A percentile compares a stretch with the other conserved stretches of the same genome.
These are phyloP conservation scores for Yamadazyma siamensis DNA, from an alignment of 1,139 yeast species.

Conservation along the genomic window DNA sequence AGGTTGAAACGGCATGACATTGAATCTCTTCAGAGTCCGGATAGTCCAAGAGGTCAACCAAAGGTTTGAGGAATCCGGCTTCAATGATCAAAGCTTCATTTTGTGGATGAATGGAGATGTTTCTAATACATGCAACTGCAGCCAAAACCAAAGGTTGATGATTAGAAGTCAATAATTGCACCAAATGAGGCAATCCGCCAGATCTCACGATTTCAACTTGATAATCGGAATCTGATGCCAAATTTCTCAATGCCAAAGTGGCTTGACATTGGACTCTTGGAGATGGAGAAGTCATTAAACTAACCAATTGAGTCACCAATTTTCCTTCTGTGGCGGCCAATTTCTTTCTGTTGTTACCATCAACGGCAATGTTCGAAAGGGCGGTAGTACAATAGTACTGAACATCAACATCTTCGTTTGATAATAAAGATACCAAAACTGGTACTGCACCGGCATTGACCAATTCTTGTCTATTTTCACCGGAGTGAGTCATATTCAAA, in stretches of 20 bases:
- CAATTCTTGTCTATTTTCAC: slow-evolving; percentile 92
- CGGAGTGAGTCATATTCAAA: slow-evolving; percentile 96
- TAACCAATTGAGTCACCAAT: slow-evolving; percentile 81
- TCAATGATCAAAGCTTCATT: slow-evolving; percentile 94
- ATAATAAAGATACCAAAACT: slow-evolving; percentile 82
- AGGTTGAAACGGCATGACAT: slow-evolving; percentile 95
- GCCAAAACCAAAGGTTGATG: slow-evolving; percentile 93
- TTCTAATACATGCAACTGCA: slow-evolving; percentile 96
- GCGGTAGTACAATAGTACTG: slow-evolving; percentile 99
- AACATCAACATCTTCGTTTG: slow-evolving; percentile 91
- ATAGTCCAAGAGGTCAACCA: slow-evolving; percentile 80
- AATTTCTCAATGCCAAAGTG: slow-evolving; percentile 88
- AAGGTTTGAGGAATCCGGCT: slow-evolving; percentile 90
- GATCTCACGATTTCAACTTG: slow-evolving; percentile 95
- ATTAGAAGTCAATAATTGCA: slow-evolving; percentile 78
- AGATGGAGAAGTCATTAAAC: slow-evolving; percentile 85
- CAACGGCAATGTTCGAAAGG: slow-evolving; percentile 93
- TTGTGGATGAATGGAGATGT: slow-evolving; percentile 92
- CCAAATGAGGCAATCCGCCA: slow-evolving; percentile 91
- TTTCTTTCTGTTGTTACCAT: slow-evolving; percentile 83
- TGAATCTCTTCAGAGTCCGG: slow-evolving; percentile 93
- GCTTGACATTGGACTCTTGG: slow-evolving; percentile 99
- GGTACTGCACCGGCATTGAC: slow-evolving; percentile 99
- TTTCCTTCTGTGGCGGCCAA: slow-evolving; percentile 93
- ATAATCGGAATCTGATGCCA: slow-evolving; percentile 90